Evolutionary conservation across 805 yeast genomes (phyloP).

Genomic region (Candida germanica): DNA sequence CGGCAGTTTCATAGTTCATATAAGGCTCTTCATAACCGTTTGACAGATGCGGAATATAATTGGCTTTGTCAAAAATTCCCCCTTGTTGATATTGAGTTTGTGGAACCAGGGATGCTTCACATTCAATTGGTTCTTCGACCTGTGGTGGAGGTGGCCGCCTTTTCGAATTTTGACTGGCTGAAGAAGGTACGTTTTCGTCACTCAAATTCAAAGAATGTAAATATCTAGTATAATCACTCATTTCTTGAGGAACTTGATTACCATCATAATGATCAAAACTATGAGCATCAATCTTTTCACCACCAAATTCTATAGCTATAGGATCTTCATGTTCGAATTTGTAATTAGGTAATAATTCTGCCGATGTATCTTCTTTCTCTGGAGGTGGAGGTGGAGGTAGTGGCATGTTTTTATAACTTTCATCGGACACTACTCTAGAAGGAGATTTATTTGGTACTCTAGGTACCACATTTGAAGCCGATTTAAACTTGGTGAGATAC

Average conservation of each 20-base stretch:
- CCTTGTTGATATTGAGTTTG: too few relatives aligned
- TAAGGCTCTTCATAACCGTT: constrained; percentile 22
- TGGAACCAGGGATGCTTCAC: background rate
- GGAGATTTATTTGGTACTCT: constrained; percentile 9
- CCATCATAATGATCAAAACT: constrained; percentile 7
- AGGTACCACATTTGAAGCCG: constrained; percentile 19
- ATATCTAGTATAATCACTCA: constrained; percentile 23
- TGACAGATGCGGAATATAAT: too few relatives aligned
- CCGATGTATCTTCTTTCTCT: constrained; percentile 8
- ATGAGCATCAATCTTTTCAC: constrained; percentile 9
- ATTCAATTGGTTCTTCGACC: constrained; percentile 1
- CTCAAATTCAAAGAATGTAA: constrained; percentile 16
- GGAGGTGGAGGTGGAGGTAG: constrained; percentile 26
- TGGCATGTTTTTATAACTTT: constrained; percentile 19
- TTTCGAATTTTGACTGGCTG: background rate
- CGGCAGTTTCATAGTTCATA: constrained; percentile 20
- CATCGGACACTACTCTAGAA: constrained; percentile 11
- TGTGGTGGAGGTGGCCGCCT: constrained; percentile 13
- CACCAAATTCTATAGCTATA: constrained; percentile 13
- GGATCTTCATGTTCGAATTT: constrained; percentile 16
- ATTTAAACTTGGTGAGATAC: constrained; percentile 24
- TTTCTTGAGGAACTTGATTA: constrained; percentile 4
- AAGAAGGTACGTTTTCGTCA: constrained; percentile 7
- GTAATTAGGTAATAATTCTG: constrained; percentile 18
- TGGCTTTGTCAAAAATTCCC: background rate